These are phyloP conservation scores for Candida xiaguanensis DNA, from an alignment of 805 yeast species.

Conservation along the genomic window DNA sequence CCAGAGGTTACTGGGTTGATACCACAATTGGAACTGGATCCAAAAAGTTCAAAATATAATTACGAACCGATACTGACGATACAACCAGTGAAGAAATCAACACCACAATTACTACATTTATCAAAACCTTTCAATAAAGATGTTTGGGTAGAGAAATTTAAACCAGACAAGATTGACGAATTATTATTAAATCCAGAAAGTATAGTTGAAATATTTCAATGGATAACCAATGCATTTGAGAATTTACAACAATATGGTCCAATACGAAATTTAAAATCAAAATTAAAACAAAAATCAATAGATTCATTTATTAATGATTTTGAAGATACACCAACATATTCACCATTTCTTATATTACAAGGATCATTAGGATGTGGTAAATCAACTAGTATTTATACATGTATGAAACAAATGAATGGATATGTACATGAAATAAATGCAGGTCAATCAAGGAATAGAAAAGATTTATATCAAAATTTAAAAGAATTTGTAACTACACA, in stretches of 20 bases:
- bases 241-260: slow-evolving; percentile 21
- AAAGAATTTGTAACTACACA: slow-evolving; percentile 84
- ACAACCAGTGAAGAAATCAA: background rate
- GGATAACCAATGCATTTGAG: slow-evolving; percentile 41
- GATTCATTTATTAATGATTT: slow-evolving; percentile 41
- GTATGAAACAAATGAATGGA: slow-evolving; percentile 58
- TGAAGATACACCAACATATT: slow-evolving; percentile 37
- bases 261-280: slow-evolving; percentile 15
- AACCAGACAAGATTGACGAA: slow-evolving; percentile 32
- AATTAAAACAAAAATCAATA: slow-evolving; percentile 25
- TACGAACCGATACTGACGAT: background rate
- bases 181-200: slow-evolving; percentile 28
- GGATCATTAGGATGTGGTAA: slow-evolving; percentile 82
- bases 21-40: background rate
- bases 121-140: background rate
- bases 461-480: slow-evolving; percentile 60
- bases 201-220: slow-evolving; percentile 23
- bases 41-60: background rate
- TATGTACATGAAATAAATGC: slow-evolving; percentile 81
- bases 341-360: slow-evolving; percentile 60
- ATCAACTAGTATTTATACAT: slow-evolving; percentile 66
- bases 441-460: slow-evolving; percentile 67
- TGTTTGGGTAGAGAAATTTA: slow-evolving; percentile 45
- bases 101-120: background rate
- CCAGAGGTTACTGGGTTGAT: background rate